A percentile compares a stretch with the other conserved stretches of the same genome.
phyloP scores from a whole-genome alignment of 371 early-diverging fungal genomes.

The Apophysomyces trapeziformis region DNA sequence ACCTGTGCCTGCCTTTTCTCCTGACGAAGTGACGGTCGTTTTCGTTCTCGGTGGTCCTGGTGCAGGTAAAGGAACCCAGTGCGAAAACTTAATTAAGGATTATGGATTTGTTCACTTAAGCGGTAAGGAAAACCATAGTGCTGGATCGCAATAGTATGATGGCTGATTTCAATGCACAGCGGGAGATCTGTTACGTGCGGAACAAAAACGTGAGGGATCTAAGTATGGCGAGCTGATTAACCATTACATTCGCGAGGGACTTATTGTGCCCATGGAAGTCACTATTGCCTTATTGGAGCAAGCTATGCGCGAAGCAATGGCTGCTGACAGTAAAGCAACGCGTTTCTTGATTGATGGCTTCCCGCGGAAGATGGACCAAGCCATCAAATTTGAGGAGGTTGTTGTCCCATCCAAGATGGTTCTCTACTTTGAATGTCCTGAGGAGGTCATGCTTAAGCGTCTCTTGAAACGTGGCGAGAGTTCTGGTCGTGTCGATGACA shows the following conservation, averaged over 20 bases:
- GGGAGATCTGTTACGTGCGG: slow-evolving; percentile 92
- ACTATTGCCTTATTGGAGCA: slow-evolving; percentile 87
- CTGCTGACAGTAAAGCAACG: slow-evolving; percentile 34
- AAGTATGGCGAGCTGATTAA: slow-evolving; percentile 89
- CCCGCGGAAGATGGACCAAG: slow-evolving; percentile 94
- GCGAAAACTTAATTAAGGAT: slow-evolving; percentile 82
- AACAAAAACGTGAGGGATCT: slow-evolving; percentile 81
- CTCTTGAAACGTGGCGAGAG: slow-evolving; percentile 89
- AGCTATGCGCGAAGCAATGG: slow-evolving; percentile 77
- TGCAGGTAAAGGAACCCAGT: slow-evolving; percentile 93
- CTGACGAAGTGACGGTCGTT: slow-evolving; percentile 63
- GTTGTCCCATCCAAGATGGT: slow-evolving; percentile 51
- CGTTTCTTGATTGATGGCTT: slow-evolving; percentile 95
- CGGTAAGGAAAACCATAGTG: slow-evolving; percentile 45
- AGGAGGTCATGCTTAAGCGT: slow-evolving; percentile 28
- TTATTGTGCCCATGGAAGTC: slow-evolving; percentile 93
- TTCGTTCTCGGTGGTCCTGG: slow-evolving; percentile 82
- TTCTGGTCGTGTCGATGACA: slow-evolving; percentile 90
- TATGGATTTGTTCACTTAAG: slow-evolving; percentile 92
- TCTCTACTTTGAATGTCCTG: slow-evolving; percentile 38
- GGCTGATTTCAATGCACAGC: slow-evolving; percentile 49
- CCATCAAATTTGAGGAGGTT: slow-evolving; percentile 82
- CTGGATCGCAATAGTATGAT: not conserved
- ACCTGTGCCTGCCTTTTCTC: slow-evolving; percentile 41
- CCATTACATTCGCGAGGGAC: slow-evolving; percentile 86